Evolutionary conservation across 176 grass and related monocot species (phyloP).

Genomic region (Triticum monococcum): DNA sequence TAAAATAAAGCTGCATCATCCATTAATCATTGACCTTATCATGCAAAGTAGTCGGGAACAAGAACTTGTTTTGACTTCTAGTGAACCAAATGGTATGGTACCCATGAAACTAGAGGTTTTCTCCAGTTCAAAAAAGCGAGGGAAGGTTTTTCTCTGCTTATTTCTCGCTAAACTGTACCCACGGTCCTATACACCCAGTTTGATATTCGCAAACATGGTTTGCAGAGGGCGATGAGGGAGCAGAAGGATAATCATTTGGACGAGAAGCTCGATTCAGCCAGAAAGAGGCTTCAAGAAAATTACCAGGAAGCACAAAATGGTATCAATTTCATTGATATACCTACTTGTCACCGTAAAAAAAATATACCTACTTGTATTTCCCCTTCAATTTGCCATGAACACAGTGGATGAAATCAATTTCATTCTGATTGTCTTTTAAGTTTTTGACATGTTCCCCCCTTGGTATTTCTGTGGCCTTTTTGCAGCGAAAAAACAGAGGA

Average conservation of each 20-base stretch:
- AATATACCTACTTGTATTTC: background rate
- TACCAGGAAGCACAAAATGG: constrained; percentile 78
- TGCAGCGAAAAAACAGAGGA: constrained; percentile 79
- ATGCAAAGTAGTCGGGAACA: constrained; percentile 4
- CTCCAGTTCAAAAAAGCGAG: no score
- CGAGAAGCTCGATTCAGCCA: constrained; percentile 56
- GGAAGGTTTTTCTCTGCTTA: background rate
- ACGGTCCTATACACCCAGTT: background rate
- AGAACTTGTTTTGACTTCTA: background rate
- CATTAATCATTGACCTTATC: background rate
- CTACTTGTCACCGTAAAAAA: background rate
- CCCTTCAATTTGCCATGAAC: background rate
- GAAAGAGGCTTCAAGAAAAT: constrained; percentile 75
- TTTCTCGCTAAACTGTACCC: background rate
- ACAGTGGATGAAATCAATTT: background rate
- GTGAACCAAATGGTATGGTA: background rate
- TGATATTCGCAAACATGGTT: background rate
- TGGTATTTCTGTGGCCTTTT: background rate
- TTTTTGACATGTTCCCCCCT: background rate
- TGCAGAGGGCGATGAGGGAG: constrained; percentile 45
- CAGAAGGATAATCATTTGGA: constrained; percentile 50
- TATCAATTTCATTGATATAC: constrained; percentile 19
- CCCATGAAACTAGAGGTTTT: no score
- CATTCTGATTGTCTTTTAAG: background rate
- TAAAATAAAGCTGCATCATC: background rate